phyloP scores from a whole-genome alignment of 495 filamentous ascomycete species.

The Aspergillus ostianus region DNA sequence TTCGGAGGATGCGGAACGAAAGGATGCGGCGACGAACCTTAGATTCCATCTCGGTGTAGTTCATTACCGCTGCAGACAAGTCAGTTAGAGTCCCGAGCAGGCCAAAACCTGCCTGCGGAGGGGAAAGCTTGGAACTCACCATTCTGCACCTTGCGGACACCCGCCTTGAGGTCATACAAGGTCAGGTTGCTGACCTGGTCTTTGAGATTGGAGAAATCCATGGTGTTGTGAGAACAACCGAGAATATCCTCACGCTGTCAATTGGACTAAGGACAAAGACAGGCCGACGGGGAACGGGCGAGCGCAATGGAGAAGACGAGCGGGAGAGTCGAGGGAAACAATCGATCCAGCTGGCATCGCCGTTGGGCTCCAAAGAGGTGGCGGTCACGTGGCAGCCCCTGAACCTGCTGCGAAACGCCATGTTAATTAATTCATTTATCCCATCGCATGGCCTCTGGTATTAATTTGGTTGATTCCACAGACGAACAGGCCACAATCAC shows the following conservation, averaged over 20 bases:
- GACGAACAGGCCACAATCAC: background rate
- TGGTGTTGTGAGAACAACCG: slow-evolving; percentile 36
- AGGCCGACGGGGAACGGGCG: slow-evolving; percentile 9
- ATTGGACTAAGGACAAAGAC: slow-evolving; percentile 15
- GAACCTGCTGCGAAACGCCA: slow-evolving; percentile 12
- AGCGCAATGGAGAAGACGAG: slow-evolving; percentile 21
- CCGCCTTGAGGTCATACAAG: slow-evolving; percentile 95
- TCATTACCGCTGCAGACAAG: slow-evolving; percentile 79
- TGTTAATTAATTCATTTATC: slow-evolving; percentile 1
- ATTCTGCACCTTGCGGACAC: slow-evolving; percentile 97
- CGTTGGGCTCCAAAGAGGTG: slow-evolving; percentile 23
- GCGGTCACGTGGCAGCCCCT: slow-evolving; percentile 41
- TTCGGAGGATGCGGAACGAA: slow-evolving; percentile 1
- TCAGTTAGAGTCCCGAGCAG: background rate
- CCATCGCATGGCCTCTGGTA: background rate
- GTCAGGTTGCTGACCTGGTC: slow-evolving; percentile 92
- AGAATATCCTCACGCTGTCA: slow-evolving; percentile 9
- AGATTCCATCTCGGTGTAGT: slow-evolving; percentile 99
- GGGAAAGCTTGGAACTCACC: slow-evolving; percentile 51
- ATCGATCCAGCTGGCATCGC: slow-evolving; percentile 36
- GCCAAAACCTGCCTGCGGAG: background rate
- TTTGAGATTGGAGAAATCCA: slow-evolving; percentile 85
- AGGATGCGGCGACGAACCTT: slow-evolving; percentile 61
- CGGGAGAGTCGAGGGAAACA: slow-evolving; percentile 6
- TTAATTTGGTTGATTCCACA: background rate